Evolutionary conservation across 306 rosid genomes (phyloP).

Genomic region (Carpinus viminea): DNA sequence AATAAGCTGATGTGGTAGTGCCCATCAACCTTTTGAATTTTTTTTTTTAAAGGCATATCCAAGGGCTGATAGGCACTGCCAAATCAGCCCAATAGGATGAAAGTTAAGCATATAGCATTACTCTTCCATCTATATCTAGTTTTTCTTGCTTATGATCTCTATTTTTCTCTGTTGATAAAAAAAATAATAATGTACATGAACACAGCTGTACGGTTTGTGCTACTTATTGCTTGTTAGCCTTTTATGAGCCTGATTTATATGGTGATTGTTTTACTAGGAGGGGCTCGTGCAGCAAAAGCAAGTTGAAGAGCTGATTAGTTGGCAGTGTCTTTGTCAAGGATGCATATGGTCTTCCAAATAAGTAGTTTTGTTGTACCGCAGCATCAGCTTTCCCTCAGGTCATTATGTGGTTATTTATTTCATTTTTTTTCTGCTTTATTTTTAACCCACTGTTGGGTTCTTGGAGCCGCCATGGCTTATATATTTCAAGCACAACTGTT

Average conservation of each 20-base stretch:
- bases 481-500: conserved; percentile 32
- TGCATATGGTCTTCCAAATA: conserved; percentile 44
- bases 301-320: conserved; percentile 42
- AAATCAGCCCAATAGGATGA: too few species aligned
- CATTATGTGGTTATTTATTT: conserved; percentile 18
- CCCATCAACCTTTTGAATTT: too few species aligned
- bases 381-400: conserved; percentile 50
- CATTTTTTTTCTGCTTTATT: conserved; percentile 3
- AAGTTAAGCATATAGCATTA: too few species aligned
- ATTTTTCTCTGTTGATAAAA: conserved; percentile 1
- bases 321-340: conserved; percentile 29
- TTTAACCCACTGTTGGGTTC: conserved; percentile 43
- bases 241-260: conserved; percentile 25
- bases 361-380: conserved; percentile 43
- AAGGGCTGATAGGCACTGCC: too few species aligned
- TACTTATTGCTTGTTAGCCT: conserved; percentile 18
- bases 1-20: too few species aligned
- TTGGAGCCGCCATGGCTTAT: conserved; percentile 33
- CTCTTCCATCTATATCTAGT: background rate
- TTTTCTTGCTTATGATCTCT: background rate
- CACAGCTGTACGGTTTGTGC: background rate
- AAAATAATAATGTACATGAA: background rate
- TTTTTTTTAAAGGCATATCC: too few species aligned
- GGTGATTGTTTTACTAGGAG: conserved; percentile 43
- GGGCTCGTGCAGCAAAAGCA: conserved; percentile 48